A percentile compares a stretch with the other conserved stretches of the same genome.
Conservation (phyloP, 2,329 filamentous ascomycete species). For the Geoglossum cookeanum region DNA sequence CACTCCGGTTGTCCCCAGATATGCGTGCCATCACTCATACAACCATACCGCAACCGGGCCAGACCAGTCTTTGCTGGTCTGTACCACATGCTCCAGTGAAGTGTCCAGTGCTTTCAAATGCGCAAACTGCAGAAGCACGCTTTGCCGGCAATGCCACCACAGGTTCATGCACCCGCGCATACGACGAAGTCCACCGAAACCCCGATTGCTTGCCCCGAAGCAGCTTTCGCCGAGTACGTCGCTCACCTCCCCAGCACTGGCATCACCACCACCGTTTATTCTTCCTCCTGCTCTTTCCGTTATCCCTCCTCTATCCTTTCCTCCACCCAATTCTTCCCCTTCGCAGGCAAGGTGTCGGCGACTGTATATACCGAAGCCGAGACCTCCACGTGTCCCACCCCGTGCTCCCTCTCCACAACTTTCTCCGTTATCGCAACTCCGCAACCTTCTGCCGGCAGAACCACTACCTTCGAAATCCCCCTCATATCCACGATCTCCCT, state of each 20-base stretch:
- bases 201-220: background rate
- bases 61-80: background rate
- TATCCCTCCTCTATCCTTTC: background rate
- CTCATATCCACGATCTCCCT: background rate
- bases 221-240: background rate
- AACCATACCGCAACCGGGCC: background rate
- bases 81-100: background rate
- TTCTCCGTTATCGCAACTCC: too few relatives aligned
- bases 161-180: background rate
- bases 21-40: background rate
- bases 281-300: background rate
- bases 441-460: too few relatives aligned
- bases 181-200: background rate
- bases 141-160: background rate
- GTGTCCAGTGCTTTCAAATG: background rate
- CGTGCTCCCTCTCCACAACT: background rate
- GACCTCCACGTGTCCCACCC: background rate
- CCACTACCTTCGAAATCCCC: background rate
- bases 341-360: too few relatives aligned
- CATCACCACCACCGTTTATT: background rate
- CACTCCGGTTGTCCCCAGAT: background rate
- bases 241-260: background rate
- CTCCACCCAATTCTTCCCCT: too few relatives aligned
- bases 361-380: background rate
- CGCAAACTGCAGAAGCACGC: background rate